Percentiles rank a stretch among this genome's conserved stretches.
Conservation (phyloP, 2,329 filamentous ascomycete species). For the Sporothrix brasiliensis region DNA sequence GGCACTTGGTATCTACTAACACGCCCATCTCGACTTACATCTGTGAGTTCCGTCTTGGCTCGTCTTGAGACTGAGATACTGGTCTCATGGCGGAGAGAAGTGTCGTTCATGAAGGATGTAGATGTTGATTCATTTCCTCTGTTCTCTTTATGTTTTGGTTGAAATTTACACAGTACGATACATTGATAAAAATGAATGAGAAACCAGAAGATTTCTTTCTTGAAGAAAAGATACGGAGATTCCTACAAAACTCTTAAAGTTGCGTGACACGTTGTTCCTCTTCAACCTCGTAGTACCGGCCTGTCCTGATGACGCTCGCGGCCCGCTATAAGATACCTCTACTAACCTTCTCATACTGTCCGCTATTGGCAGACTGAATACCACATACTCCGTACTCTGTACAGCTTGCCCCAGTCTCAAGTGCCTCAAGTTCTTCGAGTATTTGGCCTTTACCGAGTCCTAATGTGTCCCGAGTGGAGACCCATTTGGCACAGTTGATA, state of each 20-base stretch:
- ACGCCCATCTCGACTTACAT: not conserved
- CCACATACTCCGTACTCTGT: too few species aligned
- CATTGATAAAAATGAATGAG: too few species aligned
- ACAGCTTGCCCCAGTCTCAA: not conserved
- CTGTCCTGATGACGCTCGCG: not conserved
- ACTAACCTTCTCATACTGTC: not conserved
- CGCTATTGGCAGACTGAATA: not conserved
- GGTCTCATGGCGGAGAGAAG: slow-evolving; percentile 1
- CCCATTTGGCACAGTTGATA: not conserved
- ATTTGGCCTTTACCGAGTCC: not conserved
- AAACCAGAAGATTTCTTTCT: too few species aligned
- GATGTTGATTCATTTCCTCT: too few species aligned
- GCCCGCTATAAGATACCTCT: slow-evolving; percentile 3
- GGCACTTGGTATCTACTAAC: slow-evolving; percentile 6
- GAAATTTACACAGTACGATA: too few species aligned
- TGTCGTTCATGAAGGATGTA: not conserved
- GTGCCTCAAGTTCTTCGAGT: not conserved
- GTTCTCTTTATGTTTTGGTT: too few species aligned
- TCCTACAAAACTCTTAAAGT: too few species aligned
- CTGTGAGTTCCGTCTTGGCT: slow-evolving; percentile 1
- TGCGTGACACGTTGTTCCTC: too few species aligned
- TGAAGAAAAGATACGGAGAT: too few species aligned
- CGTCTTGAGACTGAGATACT: not conserved
- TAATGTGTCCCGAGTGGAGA: not conserved
- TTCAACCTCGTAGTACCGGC: too few species aligned